phyloP scores from a whole-genome alignment of 2,329 filamentous ascomycete species.

The Trichoderma sp. region DNA sequence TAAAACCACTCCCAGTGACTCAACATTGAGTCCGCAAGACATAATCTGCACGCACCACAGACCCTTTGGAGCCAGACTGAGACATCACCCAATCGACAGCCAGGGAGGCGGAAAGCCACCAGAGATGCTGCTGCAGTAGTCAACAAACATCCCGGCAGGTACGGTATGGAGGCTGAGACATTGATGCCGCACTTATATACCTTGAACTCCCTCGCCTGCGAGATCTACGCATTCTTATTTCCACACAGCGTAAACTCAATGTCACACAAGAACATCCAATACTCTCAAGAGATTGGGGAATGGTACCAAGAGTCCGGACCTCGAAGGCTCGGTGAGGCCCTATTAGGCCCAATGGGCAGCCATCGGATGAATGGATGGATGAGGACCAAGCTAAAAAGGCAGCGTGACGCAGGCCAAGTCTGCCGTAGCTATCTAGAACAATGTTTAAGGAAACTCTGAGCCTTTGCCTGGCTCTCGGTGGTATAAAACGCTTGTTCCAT shows the following conservation, averaged over 20 bases:
- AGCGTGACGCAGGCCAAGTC: slow-evolving; percentile 2
- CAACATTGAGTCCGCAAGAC: background rate
- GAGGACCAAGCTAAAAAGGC: background rate
- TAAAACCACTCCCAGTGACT: no score
- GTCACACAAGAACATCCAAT: background rate
- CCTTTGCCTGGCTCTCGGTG: no score
- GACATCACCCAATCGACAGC: slow-evolving; percentile 3
- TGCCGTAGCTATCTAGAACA: background rate
- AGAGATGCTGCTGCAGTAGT: background rate
- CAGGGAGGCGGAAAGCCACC: background rate
- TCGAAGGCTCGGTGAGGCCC: background rate
- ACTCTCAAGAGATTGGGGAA: background rate
- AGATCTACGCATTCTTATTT: background rate
- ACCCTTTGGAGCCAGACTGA: background rate
- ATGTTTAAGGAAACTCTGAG: background rate
- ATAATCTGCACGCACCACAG: background rate
- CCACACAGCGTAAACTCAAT: no score
- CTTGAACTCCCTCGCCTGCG: no score
- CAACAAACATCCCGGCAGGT: background rate
- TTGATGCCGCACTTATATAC: slow-evolving; percentile 4
- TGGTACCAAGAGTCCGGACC: no score
- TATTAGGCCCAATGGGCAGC: slow-evolving; percentile 10
- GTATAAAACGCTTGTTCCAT: no score
- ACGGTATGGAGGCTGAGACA: slow-evolving; percentile 21
- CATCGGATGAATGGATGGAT: background rate